Evolutionary conservation across 1,284 basidiomycete genomes (phyloP).

Genomic region (Pholiota adiposa): DNA sequence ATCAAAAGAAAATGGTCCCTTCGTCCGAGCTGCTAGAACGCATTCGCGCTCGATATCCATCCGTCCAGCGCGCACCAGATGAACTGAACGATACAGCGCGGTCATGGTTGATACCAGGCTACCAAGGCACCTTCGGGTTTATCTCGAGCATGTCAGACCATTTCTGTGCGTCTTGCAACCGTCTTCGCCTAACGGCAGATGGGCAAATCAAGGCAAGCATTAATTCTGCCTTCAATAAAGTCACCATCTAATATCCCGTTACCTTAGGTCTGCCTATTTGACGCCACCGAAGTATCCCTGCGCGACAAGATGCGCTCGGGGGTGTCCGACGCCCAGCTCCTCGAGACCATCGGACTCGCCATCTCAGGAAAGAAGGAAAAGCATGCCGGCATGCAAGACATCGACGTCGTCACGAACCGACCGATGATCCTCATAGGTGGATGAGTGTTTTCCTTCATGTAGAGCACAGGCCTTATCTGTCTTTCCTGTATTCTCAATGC

Average conservation of each 20-base stretch:
- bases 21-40: slow-evolving; percentile 63
- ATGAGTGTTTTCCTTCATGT: slow-evolving; percentile 53
- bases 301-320: slow-evolving; percentile 74
- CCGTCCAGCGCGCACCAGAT: slow-evolving; percentile 57
- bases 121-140: slow-evolving; percentile 80
- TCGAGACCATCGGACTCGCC: slow-evolving; percentile 67
- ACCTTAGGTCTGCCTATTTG: slow-evolving; percentile 86
- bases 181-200: slow-evolving; percentile 84
- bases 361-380: slow-evolving; percentile 81
- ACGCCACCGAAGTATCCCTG: slow-evolving; percentile 82
- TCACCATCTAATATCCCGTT: too few species aligned
- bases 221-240: not conserved
- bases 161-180: slow-evolving; percentile 86
- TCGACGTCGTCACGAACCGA: slow-evolving; percentile 76
- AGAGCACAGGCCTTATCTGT: slow-evolving; percentile 16
- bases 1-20: slow-evolving; percentile 79
- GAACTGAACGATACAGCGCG: slow-evolving; percentile 83
- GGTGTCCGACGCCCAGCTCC: slow-evolving; percentile 66
- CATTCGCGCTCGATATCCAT: slow-evolving; percentile 53
- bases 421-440: slow-evolving; percentile 93
- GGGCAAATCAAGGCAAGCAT: slow-evolving; percentile 83
- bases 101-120: slow-evolving; percentile 76
- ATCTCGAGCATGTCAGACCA: slow-evolving; percentile 94
- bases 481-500: slow-evolving; percentile 16
- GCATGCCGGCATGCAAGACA: slow-evolving; percentile 84